phyloP scores from a whole-genome alignment of 2,329 filamentous ascomycete species.

The Juglanconis sp. region DNA sequence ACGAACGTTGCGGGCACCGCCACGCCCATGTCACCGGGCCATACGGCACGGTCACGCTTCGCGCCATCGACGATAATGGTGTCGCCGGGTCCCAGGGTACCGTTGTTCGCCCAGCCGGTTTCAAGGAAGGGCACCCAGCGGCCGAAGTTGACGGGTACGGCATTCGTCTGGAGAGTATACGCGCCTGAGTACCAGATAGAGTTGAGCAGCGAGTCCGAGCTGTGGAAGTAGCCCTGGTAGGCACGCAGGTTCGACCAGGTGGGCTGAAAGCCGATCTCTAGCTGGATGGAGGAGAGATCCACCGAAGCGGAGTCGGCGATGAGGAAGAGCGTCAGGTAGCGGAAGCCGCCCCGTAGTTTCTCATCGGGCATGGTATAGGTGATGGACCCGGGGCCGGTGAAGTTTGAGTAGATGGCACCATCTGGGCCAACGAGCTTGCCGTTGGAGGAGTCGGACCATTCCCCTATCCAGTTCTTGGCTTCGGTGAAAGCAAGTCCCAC shows the following conservation, averaged over 20 bases:
- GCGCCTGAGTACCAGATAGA: constrained; percentile 51
- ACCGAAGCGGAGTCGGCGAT: constrained; percentile 19
- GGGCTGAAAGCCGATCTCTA: constrained; percentile 37
- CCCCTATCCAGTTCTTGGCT: constrained; percentile 44
- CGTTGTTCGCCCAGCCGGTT: constrained; percentile 36
- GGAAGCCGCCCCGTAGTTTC: constrained; percentile 48
- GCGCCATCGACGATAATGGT: constrained; percentile 46
- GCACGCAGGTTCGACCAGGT: constrained; percentile 45
- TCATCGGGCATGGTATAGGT: constrained; percentile 38
- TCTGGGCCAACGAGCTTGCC: constrained; percentile 40
- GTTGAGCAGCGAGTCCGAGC: constrained; percentile 47
- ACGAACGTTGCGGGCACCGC: constrained; percentile 48
- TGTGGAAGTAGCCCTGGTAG: constrained; percentile 54
- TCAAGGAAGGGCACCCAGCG: constrained; percentile 34
- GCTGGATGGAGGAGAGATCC: constrained; percentile 30
- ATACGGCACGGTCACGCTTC: constrained; percentile 53
- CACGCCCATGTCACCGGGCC: constrained; percentile 57
- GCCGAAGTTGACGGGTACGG: constrained; percentile 29
- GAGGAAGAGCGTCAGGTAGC: constrained; percentile 47
- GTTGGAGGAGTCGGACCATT: constrained; percentile 46
- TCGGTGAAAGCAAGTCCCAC: constrained; percentile 47
- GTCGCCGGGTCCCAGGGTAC: constrained; percentile 28
- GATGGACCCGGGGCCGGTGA: constrained; percentile 31
- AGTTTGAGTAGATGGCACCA: constrained; percentile 43
- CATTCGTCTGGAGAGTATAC: constrained; percentile 40